These are phyloP conservation scores for Aureobasidium musti DNA, from an alignment of 2,329 filamentous ascomycete genomes.

Conservation along the genomic window DNA sequence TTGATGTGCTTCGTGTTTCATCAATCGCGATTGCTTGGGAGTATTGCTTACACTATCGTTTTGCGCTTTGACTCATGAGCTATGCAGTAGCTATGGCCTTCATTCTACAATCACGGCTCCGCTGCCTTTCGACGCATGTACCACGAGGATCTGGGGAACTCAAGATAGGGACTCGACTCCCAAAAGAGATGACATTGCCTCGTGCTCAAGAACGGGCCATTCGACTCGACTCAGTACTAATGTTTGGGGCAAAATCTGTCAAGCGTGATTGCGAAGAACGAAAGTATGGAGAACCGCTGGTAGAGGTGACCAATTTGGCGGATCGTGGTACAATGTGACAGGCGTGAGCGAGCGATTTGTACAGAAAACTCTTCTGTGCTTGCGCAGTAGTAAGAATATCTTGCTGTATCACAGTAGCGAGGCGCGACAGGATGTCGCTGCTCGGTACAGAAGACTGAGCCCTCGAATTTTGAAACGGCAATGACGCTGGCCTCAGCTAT, in stretches of 20 bases:
- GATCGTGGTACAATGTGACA: not conserved
- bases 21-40: constrained; percentile 2
- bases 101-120: constrained; percentile 15
- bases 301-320: not conserved
- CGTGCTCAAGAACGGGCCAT: not conserved
- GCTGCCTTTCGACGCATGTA: not conserved
- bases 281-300: not conserved
- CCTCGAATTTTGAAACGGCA: constrained; percentile 24
- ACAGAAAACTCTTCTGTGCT: not conserved
- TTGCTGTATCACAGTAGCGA: not conserved
- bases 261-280: not conserved
- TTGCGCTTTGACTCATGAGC: constrained; percentile 16
- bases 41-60: not conserved
- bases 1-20: constrained; percentile 22
- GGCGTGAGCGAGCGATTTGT: not conserved
- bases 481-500: constrained; percentile 20
- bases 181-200: constrained; percentile 22
- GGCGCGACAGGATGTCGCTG: constrained; percentile 11
- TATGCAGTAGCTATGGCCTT: not conserved
- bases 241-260: not conserved
- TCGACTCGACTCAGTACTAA: not conserved
- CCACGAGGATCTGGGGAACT: constrained; percentile 11
- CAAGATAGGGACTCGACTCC: not conserved
- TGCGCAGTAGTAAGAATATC: not conserved
- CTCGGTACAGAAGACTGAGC: not conserved